These are phyloP conservation scores for Remersonia thermophila DNA, from an alignment of 2,329 filamentous ascomycete genomes.

Conservation along the genomic window DNA sequence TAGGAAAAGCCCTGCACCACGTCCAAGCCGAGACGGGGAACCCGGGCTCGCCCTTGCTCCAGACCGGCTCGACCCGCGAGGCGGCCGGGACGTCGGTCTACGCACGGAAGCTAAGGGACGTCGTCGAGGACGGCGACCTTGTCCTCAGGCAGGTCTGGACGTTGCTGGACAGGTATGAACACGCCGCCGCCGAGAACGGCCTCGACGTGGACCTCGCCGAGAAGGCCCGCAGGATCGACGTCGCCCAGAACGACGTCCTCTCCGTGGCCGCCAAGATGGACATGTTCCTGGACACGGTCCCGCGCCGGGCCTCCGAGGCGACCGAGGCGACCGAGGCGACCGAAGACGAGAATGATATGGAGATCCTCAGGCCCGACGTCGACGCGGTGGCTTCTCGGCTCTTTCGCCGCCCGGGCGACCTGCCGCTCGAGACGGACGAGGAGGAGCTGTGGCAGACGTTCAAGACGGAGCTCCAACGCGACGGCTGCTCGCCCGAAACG, in stretches of 20 bases:
- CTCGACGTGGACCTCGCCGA: constrained; percentile 10
- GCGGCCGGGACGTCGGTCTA: constrained; percentile 28
- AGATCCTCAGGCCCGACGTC: constrained; percentile 47
- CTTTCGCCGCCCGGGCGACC: constrained; percentile 29
- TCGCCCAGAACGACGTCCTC: constrained; percentile 34
- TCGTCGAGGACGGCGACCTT: constrained; percentile 43
- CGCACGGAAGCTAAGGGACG: constrained; percentile 35
- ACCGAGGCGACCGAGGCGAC: constrained; percentile 22
- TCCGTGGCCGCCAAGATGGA: constrained; percentile 42
- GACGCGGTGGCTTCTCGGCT: constrained; percentile 43
- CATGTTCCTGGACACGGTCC: constrained; percentile 45
- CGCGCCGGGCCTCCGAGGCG: constrained; percentile 37
- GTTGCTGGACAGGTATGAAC: constrained; percentile 36
- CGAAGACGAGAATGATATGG: constrained; percentile 32
- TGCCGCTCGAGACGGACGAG: constrained; percentile 28
- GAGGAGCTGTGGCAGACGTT: constrained; percentile 48
- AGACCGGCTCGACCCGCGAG: constrained; percentile 15
- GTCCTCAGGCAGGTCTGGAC: constrained; percentile 42
- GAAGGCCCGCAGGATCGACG: constrained; percentile 26
- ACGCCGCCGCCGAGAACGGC: constrained; percentile 8
- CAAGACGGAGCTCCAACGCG: constrained; percentile 42
- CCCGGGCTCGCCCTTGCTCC: constrained; percentile 41
- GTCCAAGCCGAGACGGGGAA: constrained; percentile 46
- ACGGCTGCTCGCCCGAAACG: constrained; percentile 45
- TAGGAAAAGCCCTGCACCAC: constrained; percentile 45